Evolutionary conservation across 331 rosid genomes (phyloP).

Genomic region (Erythrophleum ivorense): DNA sequence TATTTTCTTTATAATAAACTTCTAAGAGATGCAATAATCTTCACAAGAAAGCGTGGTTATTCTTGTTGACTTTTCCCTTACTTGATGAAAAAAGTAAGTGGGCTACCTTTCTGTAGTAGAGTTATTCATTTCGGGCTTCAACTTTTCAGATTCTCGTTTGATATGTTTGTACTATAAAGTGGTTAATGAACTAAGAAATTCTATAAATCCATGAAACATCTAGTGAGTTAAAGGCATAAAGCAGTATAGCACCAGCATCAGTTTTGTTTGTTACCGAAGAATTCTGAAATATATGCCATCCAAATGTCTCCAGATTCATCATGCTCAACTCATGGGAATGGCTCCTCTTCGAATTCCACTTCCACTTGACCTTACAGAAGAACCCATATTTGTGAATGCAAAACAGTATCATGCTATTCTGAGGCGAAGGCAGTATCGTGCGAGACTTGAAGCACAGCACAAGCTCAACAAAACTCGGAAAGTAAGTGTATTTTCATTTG

Average conservation of each 20-base stretch:
- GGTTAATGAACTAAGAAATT: constrained; percentile 14
- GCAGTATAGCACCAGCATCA: constrained; percentile 23
- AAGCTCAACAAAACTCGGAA: constrained; percentile 65
- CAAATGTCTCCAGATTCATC: constrained; percentile 41
- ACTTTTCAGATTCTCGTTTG: constrained; percentile 14
- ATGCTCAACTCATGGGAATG: constrained; percentile 54
- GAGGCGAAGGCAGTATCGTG: constrained; percentile 81
- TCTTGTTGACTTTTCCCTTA: constrained; percentile 23
- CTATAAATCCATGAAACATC: constrained; percentile 27
- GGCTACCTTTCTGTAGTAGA: background rate
- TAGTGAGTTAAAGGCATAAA: constrained; percentile 25
- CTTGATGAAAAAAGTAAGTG: background rate
- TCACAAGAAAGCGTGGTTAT: constrained; percentile 11
- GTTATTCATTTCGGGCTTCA: background rate
- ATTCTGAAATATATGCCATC: constrained; percentile 29
- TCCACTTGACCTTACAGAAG: constrained; percentile 63
- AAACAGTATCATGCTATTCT: constrained; percentile 89
- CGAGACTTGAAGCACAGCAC: constrained; percentile 71
- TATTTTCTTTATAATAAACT: constrained; percentile 22
- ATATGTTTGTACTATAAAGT: constrained; percentile 17
- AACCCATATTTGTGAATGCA: constrained; percentile 84
- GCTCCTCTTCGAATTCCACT: constrained; percentile 62
- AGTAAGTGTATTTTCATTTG: constrained; percentile 49
- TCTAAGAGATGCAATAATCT: constrained; percentile 2
- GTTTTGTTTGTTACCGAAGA: background rate